These are phyloP conservation scores for Trametes meyenii DNA, from an alignment of 768 basidiomycete genomes.

Conservation along the genomic window DNA sequence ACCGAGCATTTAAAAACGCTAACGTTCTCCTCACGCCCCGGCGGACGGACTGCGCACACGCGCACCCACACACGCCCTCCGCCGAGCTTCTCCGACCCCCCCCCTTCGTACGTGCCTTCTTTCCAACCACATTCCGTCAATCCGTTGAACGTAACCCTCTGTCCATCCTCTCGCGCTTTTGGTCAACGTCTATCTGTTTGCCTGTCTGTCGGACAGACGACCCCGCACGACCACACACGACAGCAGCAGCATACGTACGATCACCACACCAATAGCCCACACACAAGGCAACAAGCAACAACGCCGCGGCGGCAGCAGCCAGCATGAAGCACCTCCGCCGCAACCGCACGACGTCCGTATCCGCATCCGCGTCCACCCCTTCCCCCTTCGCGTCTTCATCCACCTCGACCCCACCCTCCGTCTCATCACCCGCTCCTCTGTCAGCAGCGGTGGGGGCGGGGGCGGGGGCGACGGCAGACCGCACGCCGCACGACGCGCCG, in stretches of 20 bases:
- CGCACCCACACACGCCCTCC: background rate
- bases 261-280: too few relatives aligned
- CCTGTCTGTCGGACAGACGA: background rate
- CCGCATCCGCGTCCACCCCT: conserved; percentile 18
- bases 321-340: conserved; percentile 21
- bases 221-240: background rate
- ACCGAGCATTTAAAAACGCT: background rate
- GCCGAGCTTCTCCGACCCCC: background rate
- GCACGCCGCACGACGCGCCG: conserved; percentile 23
- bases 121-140: background rate
- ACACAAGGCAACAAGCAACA: too few relatives aligned
- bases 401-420: background rate
- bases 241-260: background rate
- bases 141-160: background rate
- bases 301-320: too few relatives aligned
- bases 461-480: background rate
- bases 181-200: background rate
- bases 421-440: conserved; percentile 8
- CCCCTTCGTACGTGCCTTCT: conserved; percentile 6
- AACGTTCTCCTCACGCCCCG: background rate
- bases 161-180: background rate
- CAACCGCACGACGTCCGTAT: conserved; percentile 17
- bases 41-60: background rate
- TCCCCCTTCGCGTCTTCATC: conserved; percentile 7
- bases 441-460: background rate